Evolutionary conservation across 208 protist species (phyloP).

Genomic region (Porcisia deanei): DNA sequence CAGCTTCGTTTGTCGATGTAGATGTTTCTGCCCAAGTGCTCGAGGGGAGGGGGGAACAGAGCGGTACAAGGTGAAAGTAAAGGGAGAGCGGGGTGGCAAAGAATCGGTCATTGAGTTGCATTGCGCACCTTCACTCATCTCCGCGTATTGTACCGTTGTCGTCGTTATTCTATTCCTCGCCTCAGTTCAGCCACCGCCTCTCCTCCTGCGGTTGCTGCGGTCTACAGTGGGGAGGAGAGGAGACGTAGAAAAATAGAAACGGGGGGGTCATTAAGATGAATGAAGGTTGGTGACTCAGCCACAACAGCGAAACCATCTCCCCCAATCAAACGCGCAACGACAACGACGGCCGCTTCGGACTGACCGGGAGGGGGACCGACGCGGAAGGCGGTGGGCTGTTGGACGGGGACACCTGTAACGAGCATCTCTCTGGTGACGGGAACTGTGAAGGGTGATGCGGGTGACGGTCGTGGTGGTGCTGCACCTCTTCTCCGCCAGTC

Average conservation of each 20-base stretch:
- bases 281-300: neutral
- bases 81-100: neutral
- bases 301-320: neutral
- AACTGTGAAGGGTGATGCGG: neutral
- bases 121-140: neutral
- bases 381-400: neutral
- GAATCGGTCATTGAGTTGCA: neutral
- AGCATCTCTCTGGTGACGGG: neutral
- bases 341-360: neutral
- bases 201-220: too few relatives aligned
- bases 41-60: neutral
- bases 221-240: too few relatives aligned
- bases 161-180: too few relatives aligned
- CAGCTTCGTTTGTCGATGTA: too few relatives aligned
- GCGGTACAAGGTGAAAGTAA: neutral
- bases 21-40: too few relatives aligned
- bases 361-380: neutral
- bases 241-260: neutral
- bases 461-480: neutral
- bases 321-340: conserved; percentile 1
- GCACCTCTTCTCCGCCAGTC: neutral
- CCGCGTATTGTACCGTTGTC: too few relatives aligned
- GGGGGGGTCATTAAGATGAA: neutral
- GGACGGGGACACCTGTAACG: neutral
- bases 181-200: too few relatives aligned